Conservation (phyloP, 2,329 filamentous ascomycete species). For the Aspergillus candidus region DNA sequence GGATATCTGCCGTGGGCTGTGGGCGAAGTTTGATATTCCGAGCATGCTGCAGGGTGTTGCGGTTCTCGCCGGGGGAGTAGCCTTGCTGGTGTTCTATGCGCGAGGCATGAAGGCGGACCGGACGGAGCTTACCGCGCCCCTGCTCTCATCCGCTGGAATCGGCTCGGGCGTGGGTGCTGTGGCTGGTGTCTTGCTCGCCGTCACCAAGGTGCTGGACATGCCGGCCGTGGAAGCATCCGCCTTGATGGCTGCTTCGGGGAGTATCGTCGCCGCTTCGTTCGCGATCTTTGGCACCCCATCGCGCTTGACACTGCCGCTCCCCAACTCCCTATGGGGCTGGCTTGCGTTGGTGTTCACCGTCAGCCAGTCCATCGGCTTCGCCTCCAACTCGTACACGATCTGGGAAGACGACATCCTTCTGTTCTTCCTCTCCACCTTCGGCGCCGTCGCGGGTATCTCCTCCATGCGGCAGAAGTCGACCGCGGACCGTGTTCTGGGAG, state of each 20-base stretch:
- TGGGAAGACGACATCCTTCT: conserved; percentile 96
- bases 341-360: conserved; percentile 72
- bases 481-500: conserved; percentile 65
- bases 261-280: conserved; percentile 39
- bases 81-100: conserved; percentile 68
- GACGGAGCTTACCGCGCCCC: conserved; percentile 47
- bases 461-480: conserved; percentile 66
- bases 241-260: conserved; percentile 40
- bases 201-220: conserved; percentile 23
- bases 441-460: conserved; percentile 64
- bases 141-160: conserved; percentile 47
- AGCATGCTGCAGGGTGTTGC: conserved; percentile 77
- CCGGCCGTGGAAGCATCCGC: conserved; percentile 28
- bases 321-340: conserved; percentile 82
- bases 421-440: conserved; percentile 87
- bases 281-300: conserved; percentile 35
- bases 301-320: conserved; percentile 51
- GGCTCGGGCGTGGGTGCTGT: conserved; percentile 43
- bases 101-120: conserved; percentile 50
- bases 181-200: conserved; percentile 20
- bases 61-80: conserved; percentile 62
- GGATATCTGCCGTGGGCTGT: conserved; percentile 71
- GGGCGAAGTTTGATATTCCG: conserved; percentile 84
- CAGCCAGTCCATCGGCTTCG: conserved; percentile 88
- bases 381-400: conserved; percentile 96